These are phyloP conservation scores for Rhizophora apiculata DNA, from an alignment of 345 rosid species.

Conservation along the genomic window DNA sequence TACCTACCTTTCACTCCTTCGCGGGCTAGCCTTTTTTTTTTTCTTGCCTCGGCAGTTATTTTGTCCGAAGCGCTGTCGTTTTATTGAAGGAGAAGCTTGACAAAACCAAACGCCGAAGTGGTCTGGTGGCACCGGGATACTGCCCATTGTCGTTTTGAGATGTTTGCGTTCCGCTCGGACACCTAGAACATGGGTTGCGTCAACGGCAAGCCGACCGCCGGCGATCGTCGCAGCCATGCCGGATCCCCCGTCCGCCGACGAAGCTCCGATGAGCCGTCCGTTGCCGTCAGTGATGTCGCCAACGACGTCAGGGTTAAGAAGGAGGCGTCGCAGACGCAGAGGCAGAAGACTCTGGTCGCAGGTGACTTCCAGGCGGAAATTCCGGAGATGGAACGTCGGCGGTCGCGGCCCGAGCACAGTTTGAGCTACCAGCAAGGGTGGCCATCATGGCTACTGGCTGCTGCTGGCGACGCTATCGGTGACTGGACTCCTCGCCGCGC, in stretches of 20 bases:
- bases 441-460: slow-evolving; percentile 82
- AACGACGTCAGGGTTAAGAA: slow-evolving; percentile 24
- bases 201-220: slow-evolving; percentile 34
- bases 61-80: slow-evolving; percentile 10
- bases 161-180: slow-evolving; percentile 3
- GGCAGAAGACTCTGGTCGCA: slow-evolving; percentile 31
- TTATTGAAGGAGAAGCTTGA: neutral
- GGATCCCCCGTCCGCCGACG: slow-evolving; percentile 28
- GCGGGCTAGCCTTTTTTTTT: slow-evolving; percentile 19
- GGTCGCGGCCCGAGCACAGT: slow-evolving; percentile 19
- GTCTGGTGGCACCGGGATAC: slow-evolving; percentile 12
- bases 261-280: slow-evolving; percentile 31
- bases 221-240: slow-evolving; percentile 24
- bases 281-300: slow-evolving; percentile 29
- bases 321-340: slow-evolving; percentile 18
- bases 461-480: slow-evolving; percentile 67
- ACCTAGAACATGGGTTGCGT: slow-evolving; percentile 59
- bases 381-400: slow-evolving; percentile 36
- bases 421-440: slow-evolving; percentile 49
- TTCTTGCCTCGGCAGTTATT: neutral
- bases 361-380: slow-evolving; percentile 36
- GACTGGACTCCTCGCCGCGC: slow-evolving; percentile 84
- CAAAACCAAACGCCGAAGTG: neutral
- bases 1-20: slow-evolving; percentile 22
- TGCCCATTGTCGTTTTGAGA: slow-evolving; percentile 5